Conservation (phyloP, 768 basidiomycete species). For the Lactarius tabidus region DNA sequence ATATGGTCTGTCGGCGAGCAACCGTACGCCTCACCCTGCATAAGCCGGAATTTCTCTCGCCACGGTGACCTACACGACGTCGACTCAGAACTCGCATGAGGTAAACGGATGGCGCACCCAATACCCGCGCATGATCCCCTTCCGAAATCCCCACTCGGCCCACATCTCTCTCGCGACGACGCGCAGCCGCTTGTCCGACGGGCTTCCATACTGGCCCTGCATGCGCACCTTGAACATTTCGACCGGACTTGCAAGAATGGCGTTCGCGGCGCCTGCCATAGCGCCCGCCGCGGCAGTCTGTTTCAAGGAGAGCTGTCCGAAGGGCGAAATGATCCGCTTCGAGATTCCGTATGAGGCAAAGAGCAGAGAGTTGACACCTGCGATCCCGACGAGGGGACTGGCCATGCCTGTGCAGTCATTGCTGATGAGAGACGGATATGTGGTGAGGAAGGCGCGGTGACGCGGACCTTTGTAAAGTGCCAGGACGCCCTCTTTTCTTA, state of each 20-base stretch:
- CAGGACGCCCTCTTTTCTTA: conserved; percentile 84
- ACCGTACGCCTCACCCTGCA: conserved; percentile 54
- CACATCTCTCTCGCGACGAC: conserved; percentile 79
- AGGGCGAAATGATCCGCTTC: conserved; percentile 82
- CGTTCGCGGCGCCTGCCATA: conserved; percentile 90
- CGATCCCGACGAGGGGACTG: conserved; percentile 86
- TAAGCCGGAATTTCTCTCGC: conserved; percentile 95
- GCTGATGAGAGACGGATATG: background rate
- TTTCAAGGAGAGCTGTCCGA: conserved; percentile 71
- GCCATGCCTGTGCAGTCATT: conserved; percentile 62
- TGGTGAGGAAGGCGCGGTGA: background rate
- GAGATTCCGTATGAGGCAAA: conserved; percentile 89
- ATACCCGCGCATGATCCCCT: conserved; percentile 94
- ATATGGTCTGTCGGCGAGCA: no score
- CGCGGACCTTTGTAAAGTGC: conserved; percentile 88
- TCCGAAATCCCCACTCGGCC: conserved; percentile 75
- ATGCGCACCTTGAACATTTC: conserved; percentile 99
- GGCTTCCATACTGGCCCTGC: conserved; percentile 91
- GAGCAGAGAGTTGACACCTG: conserved; percentile 92
- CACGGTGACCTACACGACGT: conserved; percentile 65
- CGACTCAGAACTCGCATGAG: background rate
- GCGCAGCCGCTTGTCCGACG: conserved; percentile 72
- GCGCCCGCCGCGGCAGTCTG: conserved; percentile 83
- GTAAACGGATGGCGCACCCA: conserved; percentile 57
- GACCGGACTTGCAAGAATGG: conserved; percentile 88